phyloP scores from a whole-genome alignment of 2,329 filamentous ascomycete species.

The Arthroderma uncinatum region DNA sequence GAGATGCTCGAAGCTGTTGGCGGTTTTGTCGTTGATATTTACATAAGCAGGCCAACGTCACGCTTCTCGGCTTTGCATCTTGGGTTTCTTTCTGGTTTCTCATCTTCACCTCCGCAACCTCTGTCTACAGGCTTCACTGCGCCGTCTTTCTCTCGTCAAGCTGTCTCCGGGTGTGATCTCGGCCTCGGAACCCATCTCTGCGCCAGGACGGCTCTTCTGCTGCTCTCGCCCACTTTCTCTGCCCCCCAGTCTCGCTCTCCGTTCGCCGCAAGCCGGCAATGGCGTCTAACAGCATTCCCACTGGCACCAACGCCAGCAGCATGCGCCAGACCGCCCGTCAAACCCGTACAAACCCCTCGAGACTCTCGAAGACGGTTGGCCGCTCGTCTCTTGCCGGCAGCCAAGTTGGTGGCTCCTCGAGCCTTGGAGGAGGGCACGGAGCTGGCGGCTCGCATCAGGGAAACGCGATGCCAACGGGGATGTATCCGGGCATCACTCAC shows the following conservation, averaged over 20 bases:
- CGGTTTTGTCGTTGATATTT: too few species aligned
- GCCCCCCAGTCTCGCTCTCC: not conserved
- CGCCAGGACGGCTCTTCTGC: not conserved
- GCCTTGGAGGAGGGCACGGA: not conserved
- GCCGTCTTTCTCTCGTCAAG: not conserved
- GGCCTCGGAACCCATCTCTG: not conserved
- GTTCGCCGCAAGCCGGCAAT: not conserved
- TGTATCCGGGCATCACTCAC: slow-evolving; percentile 56
- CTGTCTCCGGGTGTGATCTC: not conserved
- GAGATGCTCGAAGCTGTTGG: too few species aligned
- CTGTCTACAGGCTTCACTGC: not conserved
- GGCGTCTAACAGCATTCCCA: slow-evolving; percentile 16
- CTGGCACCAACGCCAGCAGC: slow-evolving; percentile 20
- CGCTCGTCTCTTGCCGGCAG: slow-evolving; percentile 28
- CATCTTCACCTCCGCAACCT: not conserved
- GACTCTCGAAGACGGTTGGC: slow-evolving; percentile 36
- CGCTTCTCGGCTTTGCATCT: too few species aligned
- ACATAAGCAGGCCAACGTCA: too few species aligned
- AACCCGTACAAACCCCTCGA: slow-evolving; percentile 40
- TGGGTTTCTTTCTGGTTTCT: too few species aligned
- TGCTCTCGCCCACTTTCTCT: not conserved
- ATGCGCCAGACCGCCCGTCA: slow-evolving; percentile 33
- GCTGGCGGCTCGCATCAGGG: slow-evolving; percentile 10
- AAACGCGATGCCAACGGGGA: slow-evolving; percentile 35
- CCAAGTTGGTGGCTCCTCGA: not conserved